Evolutionary conservation across 345 rosid genomes (phyloP).

Genomic region (Gynandropsis gynandra): DNA sequence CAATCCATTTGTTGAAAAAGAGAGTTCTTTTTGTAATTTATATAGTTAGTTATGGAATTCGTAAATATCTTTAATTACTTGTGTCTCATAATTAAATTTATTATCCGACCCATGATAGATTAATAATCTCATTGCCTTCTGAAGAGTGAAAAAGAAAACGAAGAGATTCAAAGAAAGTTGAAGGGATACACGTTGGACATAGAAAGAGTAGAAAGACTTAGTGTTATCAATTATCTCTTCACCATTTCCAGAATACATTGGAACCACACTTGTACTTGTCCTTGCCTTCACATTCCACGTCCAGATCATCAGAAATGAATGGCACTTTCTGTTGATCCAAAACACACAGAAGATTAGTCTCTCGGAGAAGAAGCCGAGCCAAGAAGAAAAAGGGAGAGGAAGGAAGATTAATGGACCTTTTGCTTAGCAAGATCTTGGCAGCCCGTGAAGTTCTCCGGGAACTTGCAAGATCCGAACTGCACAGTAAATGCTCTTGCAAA

Average conservation of each 20-base stretch:
- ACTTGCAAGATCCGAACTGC: conserved; percentile 84
- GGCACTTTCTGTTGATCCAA: conserved; percentile 74
- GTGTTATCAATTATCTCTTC: conserved; percentile 20
- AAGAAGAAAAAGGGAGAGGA: not conserved
- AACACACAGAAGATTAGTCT: conserved; percentile 10
- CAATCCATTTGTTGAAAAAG: no score
- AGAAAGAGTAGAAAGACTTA: no score
- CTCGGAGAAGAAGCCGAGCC: not conserved
- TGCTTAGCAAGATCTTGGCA: conserved; percentile 99
- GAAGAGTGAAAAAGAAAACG: no score
- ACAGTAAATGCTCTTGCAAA: conserved; percentile 95
- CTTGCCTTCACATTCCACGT: conserved; percentile 84
- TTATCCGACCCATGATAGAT: no score
- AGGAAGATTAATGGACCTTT: conserved; percentile 40
- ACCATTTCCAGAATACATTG: conserved; percentile 99
- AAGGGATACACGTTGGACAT: no score
- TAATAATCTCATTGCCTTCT: no score
- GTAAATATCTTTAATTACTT: no score
- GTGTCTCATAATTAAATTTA: no score
- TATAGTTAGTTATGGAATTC: no score
- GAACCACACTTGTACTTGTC: conserved; percentile 99
- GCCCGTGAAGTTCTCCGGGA: conserved; percentile 98
- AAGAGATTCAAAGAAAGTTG: no score
- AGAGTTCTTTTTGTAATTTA: no score
- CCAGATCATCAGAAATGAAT: conserved; percentile 73